phyloP scores from a whole-genome alignment of 1,284 basidiomycete genomes.

The Trametes polyzona region DNA sequence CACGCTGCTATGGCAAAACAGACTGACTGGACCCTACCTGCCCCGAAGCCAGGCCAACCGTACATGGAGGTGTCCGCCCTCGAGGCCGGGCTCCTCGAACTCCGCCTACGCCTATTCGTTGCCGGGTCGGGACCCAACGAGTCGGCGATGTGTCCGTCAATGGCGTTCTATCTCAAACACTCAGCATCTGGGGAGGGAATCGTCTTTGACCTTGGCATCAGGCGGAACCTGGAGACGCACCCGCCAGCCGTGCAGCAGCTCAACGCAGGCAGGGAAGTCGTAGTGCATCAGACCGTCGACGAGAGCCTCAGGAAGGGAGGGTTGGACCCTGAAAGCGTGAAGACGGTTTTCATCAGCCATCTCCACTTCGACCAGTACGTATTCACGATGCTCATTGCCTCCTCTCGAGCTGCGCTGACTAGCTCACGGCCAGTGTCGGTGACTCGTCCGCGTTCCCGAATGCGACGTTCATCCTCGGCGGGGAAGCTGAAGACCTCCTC shows the following conservation, averaged over 20 bases:
- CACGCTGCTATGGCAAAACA: background rate
- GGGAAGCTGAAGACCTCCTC: conserved; percentile 40
- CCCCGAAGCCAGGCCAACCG: conserved; percentile 41
- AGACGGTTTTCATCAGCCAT: conserved; percentile 54
- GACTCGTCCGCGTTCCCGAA: conserved; percentile 48
- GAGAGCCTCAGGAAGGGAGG: conserved; percentile 55
- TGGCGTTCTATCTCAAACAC: conserved; percentile 54
- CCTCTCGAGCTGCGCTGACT: too few relatives aligned
- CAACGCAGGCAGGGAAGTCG: conserved; percentile 23
- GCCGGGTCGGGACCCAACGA: conserved; percentile 37
- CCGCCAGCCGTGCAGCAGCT: conserved; percentile 35
- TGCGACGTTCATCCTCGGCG: conserved; percentile 50
- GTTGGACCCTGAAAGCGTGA: conserved; percentile 42
- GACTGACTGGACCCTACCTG: conserved; percentile 33
- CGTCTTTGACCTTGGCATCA: conserved; percentile 60
- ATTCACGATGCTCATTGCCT: background rate
- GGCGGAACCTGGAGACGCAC: conserved; percentile 47
- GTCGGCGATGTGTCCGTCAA: conserved; percentile 40
- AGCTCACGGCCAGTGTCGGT: conserved; percentile 37
- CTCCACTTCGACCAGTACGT: conserved; percentile 45
- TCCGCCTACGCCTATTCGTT: conserved; percentile 43
- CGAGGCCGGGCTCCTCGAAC: conserved; percentile 47
- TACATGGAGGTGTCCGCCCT: conserved; percentile 55
- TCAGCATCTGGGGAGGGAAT: conserved; percentile 43
- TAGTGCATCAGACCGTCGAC: conserved; percentile 46